Conservation (phyloP, 2,329 filamentous ascomycete genomes). For the Aspergillus texensis region DNA sequence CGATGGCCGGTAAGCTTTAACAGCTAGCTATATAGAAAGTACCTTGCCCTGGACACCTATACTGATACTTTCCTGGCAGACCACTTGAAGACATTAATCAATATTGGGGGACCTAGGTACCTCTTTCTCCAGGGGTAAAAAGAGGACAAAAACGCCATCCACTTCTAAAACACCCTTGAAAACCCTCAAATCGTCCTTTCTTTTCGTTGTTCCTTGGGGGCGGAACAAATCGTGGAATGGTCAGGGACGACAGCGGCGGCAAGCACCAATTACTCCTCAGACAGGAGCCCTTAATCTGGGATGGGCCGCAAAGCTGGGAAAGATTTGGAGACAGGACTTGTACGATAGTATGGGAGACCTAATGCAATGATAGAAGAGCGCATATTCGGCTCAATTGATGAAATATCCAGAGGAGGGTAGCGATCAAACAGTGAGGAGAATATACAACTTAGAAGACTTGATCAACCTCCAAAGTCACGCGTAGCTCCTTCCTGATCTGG, state of each 20-base stretch:
- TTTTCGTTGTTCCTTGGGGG: background rate
- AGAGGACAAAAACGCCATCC: background rate
- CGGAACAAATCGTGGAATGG: background rate
- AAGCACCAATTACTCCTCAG: background rate
- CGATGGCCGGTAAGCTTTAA: background rate
- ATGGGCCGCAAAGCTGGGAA: background rate
- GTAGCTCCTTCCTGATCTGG: background rate
- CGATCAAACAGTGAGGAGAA: background rate
- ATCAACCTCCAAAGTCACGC: background rate
- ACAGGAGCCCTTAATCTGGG: background rate
- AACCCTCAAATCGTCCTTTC: background rate
- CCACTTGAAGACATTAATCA: background rate
- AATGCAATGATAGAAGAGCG: background rate
- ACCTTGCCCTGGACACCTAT: background rate
- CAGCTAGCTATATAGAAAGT: background rate
- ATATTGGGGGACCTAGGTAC: background rate
- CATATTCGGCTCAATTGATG: background rate
- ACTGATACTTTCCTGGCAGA: background rate
- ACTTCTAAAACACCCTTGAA: background rate
- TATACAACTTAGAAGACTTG: background rate
- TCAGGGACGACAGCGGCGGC: background rate
- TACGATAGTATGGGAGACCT: constrained; percentile 5
- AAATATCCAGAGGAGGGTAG: background rate
- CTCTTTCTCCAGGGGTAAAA: background rate
- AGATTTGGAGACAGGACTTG: background rate